Evolutionary conservation across 768 basidiomycete species (phyloP), one percentile per base, ranked within the genome.

Genomic region (Lyophyllum atratum): DNA sequence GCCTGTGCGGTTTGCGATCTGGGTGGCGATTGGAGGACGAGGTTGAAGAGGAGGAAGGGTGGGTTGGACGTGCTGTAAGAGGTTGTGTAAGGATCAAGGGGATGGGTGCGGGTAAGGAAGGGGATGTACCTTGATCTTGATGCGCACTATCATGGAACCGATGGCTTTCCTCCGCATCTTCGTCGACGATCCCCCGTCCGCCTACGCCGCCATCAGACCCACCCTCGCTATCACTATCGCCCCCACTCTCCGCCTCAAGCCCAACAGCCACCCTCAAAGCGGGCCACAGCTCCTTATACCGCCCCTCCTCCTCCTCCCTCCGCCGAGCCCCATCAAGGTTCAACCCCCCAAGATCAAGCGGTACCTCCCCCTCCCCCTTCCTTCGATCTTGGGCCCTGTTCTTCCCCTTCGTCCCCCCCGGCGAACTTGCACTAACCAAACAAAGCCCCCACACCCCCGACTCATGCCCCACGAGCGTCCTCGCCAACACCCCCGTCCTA

Each of bases 401-500:
- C 24, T 29, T 33, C 4, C 37, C 45, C 24, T 24, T 24, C n/a
- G 12, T 31, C 42, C 14, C 45, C 21, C 0, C 21, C 28, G 3
- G 40, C 2, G 22, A 42, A 15, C n/a, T n/a, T n/a, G 60, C 60
- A 43, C 56, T 58, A 6, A 61, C 49, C 15, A 61, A 24, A 45
- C 53, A 54, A 7, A 61, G 37, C 5, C 60, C 53, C 60, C 60
- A 61, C 28, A 59, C 59, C 0, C 57, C 57, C 1, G 49, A 37
- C 10, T 58, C 59, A 31, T 55, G 57, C 21, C 56, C 59, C 11
- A 61, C 80, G 75, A 63, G 70, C 68, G 12, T 73, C 79, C 29
- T 68, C 80, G 40, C 85, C 85, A 91, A 83, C 1, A 87, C 82
- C 1, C 95, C 95, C 0, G 89, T 89, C 44, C 74, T 75, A 1